phyloP scores from a whole-genome alignment of 208 protist genomes.

The Leishmania tropica region DNA sequence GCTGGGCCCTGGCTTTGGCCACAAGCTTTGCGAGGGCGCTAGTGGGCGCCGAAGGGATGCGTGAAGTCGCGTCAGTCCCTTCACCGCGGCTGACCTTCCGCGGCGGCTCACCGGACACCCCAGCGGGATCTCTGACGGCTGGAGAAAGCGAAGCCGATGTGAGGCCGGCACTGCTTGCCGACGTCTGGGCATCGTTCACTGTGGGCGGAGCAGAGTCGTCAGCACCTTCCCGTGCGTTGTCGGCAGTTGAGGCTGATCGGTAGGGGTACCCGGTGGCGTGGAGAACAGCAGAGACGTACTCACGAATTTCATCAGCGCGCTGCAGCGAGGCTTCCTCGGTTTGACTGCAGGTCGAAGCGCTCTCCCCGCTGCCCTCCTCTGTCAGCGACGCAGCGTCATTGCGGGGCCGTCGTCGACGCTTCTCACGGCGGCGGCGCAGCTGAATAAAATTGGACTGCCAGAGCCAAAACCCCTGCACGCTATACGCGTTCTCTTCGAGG shows the following conservation, averaged over 20 bases:
- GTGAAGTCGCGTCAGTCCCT: neutral
- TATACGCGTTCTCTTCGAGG: conserved; percentile 38
- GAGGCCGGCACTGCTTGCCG: neutral
- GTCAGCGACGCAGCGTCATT: neutral
- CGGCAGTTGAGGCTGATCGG: neutral
- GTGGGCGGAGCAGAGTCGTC: neutral
- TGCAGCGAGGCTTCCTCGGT: conserved; percentile 11
- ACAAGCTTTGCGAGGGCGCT: conserved; percentile 58
- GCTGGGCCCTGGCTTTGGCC: conserved; percentile 49
- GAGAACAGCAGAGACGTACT: conserved; percentile 28
- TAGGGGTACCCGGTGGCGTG: conserved; percentile 38
- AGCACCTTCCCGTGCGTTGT: neutral
- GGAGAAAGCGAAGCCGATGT: neutral
- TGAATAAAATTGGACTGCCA: conserved; percentile 37
- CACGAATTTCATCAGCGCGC: conserved; percentile 24
- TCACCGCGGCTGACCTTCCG: conserved; percentile 10
- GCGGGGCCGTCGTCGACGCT: conserved; percentile 22
- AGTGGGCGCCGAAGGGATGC: conserved; percentile 15
- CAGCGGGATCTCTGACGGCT: neutral
- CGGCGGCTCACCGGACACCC: conserved; percentile 3
- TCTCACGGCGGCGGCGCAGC: conserved; percentile 25
- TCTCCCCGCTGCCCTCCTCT: neutral
- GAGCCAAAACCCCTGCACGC: conserved; percentile 36
- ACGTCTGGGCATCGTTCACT: neutral
- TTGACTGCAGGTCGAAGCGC: neutral